Conservation (phyloP, 1,284 basidiomycete genomes). For the Marasmius sp. region DNA sequence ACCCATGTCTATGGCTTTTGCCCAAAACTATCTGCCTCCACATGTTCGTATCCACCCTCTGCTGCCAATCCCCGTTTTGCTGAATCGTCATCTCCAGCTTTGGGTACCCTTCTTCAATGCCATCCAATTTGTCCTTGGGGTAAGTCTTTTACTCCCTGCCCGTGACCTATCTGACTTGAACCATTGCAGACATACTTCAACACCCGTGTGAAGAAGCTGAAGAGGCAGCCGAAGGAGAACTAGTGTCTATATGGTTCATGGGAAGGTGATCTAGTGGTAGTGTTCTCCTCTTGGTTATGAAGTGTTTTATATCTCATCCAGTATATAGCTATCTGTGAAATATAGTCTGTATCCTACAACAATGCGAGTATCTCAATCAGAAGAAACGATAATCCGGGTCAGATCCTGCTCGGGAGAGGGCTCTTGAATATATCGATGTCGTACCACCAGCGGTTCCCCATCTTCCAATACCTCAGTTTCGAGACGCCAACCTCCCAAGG, state of each 20-base stretch:
- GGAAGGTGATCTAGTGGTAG: neutral
- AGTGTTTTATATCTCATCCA: conserved; percentile 6
- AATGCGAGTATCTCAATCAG: conserved; percentile 11
- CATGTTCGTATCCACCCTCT: conserved; percentile 42
- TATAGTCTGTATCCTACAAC: conserved; percentile 12
- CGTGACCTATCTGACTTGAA: neutral
- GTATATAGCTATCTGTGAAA: conserved; percentile 11
- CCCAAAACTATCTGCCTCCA: conserved; percentile 73
- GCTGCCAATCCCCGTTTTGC: neutral
- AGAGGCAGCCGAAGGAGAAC: conserved; percentile 45
- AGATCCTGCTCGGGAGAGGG: conserved; percentile 34
- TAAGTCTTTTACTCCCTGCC: conserved; percentile 31
- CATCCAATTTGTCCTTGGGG: conserved; percentile 65
- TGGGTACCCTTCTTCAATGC: conserved; percentile 79
- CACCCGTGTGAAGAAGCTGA: conserved; percentile 61
- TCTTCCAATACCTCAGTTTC: conserved; percentile 61
- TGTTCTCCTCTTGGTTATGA: neutral
- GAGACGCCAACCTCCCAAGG: conserved; percentile 59
- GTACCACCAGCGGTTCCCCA: conserved; percentile 28
- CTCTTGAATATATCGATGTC: conserved; percentile 54
- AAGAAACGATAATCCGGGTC: conserved; percentile 44
- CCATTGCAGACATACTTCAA: conserved; percentile 68
- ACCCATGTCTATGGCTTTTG: conserved; percentile 69
- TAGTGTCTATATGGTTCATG: conserved; percentile 22
- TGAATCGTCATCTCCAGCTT: conserved; percentile 36